A percentile compares a stretch with the other conserved stretches of the same genome.
These are phyloP conservation scores for Vigna mungo DNA, from an alignment of 306 rosid genomes.

Conservation along the genomic window DNA sequence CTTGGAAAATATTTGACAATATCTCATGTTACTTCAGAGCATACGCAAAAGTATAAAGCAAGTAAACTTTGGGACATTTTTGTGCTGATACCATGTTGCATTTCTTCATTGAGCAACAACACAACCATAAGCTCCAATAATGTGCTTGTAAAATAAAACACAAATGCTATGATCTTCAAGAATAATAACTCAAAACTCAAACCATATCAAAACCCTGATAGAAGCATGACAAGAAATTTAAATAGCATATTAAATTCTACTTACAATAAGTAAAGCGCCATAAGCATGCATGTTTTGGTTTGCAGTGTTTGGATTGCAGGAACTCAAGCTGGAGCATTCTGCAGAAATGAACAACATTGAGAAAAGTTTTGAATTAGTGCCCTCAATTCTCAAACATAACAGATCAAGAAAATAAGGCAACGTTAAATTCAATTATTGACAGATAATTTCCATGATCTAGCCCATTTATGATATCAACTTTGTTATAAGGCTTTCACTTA, in stretches of 20 bases:
- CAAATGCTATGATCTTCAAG: constrained; percentile 9
- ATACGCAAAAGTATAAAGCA: constrained; percentile 21
- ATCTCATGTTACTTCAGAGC: constrained; percentile 15
- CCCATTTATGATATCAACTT: neutral
- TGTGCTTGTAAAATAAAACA: neutral
- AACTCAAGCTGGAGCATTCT: constrained; percentile 82
- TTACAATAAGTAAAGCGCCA: constrained; percentile 75
- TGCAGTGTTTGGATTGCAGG: constrained; percentile 73
- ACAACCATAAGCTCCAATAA: constrained; percentile 5
- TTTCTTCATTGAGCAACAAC: constrained; percentile 18
- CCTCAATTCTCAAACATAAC: neutral
- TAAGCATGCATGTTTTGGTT: constrained; percentile 80
- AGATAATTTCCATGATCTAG: constrained; percentile 1
- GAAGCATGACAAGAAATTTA: constrained; percentile 3
- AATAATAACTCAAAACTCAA: constrained; percentile 7
- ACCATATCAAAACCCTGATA: neutral
- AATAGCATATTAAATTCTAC: constrained; percentile 49
- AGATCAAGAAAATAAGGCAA: constrained; percentile 10
- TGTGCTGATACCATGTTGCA: constrained; percentile 18
- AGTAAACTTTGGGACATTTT: constrained; percentile 21
- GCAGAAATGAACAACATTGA: constrained; percentile 54
- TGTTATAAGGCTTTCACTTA: neutral
- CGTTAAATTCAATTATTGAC: neutral
- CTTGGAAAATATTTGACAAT: constrained; percentile 25
- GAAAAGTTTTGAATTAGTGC: constrained; percentile 20